A percentile compares a stretch with the other conserved stretches of the same genome.
Evolutionary conservation across 2,329 filamentous ascomycete species (phyloP).

Genomic region (Exophiala xenobiotica): DNA sequence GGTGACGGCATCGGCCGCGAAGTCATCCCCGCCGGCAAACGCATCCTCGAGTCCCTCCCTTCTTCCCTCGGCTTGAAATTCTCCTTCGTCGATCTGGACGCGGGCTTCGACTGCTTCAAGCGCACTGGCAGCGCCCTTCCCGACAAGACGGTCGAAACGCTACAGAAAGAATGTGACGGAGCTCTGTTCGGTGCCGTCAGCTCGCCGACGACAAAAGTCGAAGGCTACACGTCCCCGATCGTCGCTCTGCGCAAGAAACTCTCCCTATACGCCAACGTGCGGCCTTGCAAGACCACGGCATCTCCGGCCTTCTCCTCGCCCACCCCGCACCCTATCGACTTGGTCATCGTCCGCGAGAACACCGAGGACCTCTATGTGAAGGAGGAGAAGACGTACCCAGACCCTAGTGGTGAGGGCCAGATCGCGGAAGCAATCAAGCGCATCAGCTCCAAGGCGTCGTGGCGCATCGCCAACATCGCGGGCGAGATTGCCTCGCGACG

Average conservation of each 20-base stretch:
- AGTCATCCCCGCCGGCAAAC: constrained; percentile 90
- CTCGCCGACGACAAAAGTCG: constrained; percentile 84
- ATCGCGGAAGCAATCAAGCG: constrained; percentile 98
- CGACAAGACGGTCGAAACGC: constrained; percentile 83
- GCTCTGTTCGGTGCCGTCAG: constrained; percentile 93
- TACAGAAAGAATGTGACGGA: constrained; percentile 89
- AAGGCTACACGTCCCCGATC: constrained; percentile 94
- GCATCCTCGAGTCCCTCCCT: constrained; percentile 88
- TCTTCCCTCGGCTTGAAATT: constrained; percentile 89
- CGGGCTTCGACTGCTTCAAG: constrained; percentile 92
- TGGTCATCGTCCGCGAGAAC: constrained; percentile 98
- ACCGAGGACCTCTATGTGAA: constrained; percentile 99
- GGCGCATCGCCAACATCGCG: constrained; percentile 86
- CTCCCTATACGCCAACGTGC: constrained; percentile 94
- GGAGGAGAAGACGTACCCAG: constrained; percentile 82
- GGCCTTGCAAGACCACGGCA: constrained; percentile 83
- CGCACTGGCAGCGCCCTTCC: constrained; percentile 83
- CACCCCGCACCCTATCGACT: constrained; percentile 69
- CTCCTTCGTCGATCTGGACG: constrained; percentile 88
- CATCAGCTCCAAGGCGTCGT: constrained; percentile 81
- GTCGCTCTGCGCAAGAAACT: constrained; percentile 94
- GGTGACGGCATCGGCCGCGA: constrained; percentile 98
- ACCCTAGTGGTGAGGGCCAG: constrained; percentile 64
- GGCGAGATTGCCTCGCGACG: constrained; percentile 89
- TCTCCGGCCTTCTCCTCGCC: constrained; percentile 42